phyloP scores from a whole-genome alignment of 2,329 filamentous ascomycete species.

The Chrysoporthe austroafricana region DNA sequence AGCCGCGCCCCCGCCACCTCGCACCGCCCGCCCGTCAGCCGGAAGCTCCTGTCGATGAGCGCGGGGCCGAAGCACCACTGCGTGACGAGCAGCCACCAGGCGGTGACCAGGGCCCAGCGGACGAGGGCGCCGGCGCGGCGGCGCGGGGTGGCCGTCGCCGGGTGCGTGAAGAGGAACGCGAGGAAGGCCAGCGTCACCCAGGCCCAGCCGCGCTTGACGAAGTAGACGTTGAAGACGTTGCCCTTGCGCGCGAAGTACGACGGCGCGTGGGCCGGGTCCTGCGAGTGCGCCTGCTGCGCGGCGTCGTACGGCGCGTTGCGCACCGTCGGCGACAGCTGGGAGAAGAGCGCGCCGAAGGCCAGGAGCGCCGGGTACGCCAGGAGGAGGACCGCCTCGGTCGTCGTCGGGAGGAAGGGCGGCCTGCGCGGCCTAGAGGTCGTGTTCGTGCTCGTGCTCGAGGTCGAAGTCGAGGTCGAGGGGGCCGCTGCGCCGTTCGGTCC shows the following conservation, averaged over 20 bases:
- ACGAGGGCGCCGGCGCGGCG: conserved; percentile 57
- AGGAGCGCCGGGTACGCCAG: conserved; percentile 77
- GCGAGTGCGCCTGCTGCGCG: conserved; percentile 64
- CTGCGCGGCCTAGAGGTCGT: conserved; percentile 38
- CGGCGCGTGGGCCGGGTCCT: conserved; percentile 57
- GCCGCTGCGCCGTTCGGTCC: conserved; percentile 21
- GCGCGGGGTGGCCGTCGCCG: conserved; percentile 46
- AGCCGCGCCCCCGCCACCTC: conserved; percentile 59
- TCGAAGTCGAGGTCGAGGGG: conserved; percentile 16
- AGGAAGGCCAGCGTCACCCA: conserved; percentile 82
- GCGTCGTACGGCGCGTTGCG: conserved; percentile 66
- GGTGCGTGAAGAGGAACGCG: conserved; percentile 71
- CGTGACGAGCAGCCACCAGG: conserved; percentile 83
- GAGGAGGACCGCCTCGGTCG: conserved; percentile 67
- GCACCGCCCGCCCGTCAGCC: conserved; percentile 86
- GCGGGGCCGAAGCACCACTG: conserved; percentile 97
- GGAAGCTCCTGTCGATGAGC: conserved; percentile 87
- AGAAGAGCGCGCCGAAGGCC: conserved; percentile 80
- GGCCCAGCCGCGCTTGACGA: conserved; percentile 94
- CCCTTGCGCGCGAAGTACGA: conserved; percentile 93
- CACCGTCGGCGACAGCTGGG: conserved; percentile 73
- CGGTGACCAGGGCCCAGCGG: conserved; percentile 74
- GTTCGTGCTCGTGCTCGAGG: conserved; percentile 25
- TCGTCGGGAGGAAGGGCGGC: conserved; percentile 70
- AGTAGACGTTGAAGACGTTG: conserved; percentile 90